Evolutionary conservation across 768 basidiomycete genomes (phyloP), one percentile per base, ranked within the genome.

Genomic region (Panus rudis): DNA sequence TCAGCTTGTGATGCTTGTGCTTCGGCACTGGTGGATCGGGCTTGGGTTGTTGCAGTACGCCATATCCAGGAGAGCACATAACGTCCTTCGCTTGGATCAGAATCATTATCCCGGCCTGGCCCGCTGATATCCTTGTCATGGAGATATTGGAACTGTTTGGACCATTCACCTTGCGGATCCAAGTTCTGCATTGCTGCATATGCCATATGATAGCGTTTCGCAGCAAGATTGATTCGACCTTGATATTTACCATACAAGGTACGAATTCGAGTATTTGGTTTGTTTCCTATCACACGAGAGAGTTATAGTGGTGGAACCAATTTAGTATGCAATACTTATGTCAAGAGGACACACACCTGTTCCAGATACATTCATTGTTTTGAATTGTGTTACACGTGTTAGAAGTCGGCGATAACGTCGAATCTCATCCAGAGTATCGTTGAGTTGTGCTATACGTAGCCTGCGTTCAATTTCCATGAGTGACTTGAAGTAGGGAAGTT

Each of bases 41-140:
- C n/a, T 30, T 30, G 28, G 28, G 21, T 5, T 10, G 16, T 20
- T 12, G 40, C 19, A 4, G 25, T 38, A 7, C 41, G 16, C 51
- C 51, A 52, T 24, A 52, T 52, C 51, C 51, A 52, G 12, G 45
- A 47, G 3, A 42, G 12, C 7, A 35, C 35, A 4, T 37, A 37
- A 7, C 43, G 30, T 4, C 51, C 51, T n/a, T 52, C 48, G 2
- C 48, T 39, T 13, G 23, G 5, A 14, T 24, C 33, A n/a, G 12
- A 13, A 2, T 45, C 39, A n/a, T 42, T 35, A 5, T 39, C 22
- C n/a, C 10, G 28, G n/a, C 28, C 10, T 10, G 28, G 28, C n/a
- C 28, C 28, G n/a, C 10, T 10, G n/a, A 30, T 30, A n/a, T 30
- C 28, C 28, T 30, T 30, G 28, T 10, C 28, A 10, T 10, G n/a